Base-by-base conservation (phyloP, 495 filamentous ascomycete genomes). In the Daldinia concentrica region DNA sequence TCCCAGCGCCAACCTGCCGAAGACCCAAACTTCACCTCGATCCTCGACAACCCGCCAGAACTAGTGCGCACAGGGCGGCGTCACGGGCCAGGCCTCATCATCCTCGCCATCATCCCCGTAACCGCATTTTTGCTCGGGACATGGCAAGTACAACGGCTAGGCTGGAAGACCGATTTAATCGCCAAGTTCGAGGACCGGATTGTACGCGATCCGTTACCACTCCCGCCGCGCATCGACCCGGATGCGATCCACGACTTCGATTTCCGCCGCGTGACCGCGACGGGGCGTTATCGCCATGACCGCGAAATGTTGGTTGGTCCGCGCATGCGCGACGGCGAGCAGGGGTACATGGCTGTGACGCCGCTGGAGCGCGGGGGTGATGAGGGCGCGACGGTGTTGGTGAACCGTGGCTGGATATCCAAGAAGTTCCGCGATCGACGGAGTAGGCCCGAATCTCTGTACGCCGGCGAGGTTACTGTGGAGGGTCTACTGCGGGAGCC, bases 251-350 rank as follows among this genome's bases (percentile, higher is more conserved):
- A 86, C 66, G 93, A 97, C 43, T 99, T 99, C 79, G 95, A 99
- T 80, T 97, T 94, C 84, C 89, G 95, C 27, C 88, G 93, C 45
- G 91, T 99, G 43, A 84, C 85, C 63, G 89, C 93, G n/a, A 88
- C 86, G 0, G 95, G 95, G 15, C 79, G 78, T 34, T 89, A 91
- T 66, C 83, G 90, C 9, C 95, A 99, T 81, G 94, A 97, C 75
- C 88, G 91, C 78, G 95, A 99, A 81, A 98, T 98, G 94, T 84
- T 99, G 14, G 86, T 99, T 60, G 95, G 95, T 12, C 95, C 95
- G 48, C 90, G 95, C 19, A 89, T 97, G 79, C 86, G 86, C 45
- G 94, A 99, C 43, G 95, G 94, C 39, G 86, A 95, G 76, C 89
- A 97, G 75, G 95, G 95, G 0, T 99, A 88, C 81, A 83, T 93